Conservation (phyloP, 768 basidiomycete species). For the Favolaschia claudopus region DNA sequence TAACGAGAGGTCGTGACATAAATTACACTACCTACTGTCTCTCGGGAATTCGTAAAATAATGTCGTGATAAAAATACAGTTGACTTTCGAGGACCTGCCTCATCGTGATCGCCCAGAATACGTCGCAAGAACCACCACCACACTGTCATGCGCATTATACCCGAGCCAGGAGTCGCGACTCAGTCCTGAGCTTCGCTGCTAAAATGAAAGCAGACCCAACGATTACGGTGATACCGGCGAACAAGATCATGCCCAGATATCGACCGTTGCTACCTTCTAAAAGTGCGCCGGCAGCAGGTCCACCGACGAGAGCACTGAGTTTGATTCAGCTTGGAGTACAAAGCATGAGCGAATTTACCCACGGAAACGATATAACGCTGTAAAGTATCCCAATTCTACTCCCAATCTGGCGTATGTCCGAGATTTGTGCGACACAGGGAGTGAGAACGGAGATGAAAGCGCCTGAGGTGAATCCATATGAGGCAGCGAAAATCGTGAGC, state of each 20-base stretch:
- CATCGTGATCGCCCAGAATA: too few species aligned
- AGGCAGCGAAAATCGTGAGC: constrained; percentile 58
- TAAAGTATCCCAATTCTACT: constrained; percentile 71
- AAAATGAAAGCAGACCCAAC: constrained; percentile 66
- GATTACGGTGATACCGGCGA: constrained; percentile 66
- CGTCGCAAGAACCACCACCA: too few species aligned
- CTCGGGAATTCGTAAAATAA: constrained; percentile 18
- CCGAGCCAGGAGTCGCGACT: constrained; percentile 49
- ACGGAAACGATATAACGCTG: constrained; percentile 73
- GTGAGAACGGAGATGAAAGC: constrained; percentile 73
- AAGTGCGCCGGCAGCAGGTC: constrained; percentile 68
- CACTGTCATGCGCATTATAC: too few species aligned
- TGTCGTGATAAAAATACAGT: constrained; percentile 21
- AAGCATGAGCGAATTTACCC: constrained; percentile 42
- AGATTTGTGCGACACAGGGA: constrained; percentile 74
- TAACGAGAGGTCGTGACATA: too few species aligned
- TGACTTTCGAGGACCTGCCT: not conserved
- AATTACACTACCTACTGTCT: too few species aligned
- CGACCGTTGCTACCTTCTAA: constrained; percentile 53
- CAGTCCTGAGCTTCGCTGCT: constrained; percentile 54
- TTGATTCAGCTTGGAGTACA: not conserved
- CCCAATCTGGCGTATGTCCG: constrained; percentile 64
- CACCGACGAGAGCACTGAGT: constrained; percentile 71
- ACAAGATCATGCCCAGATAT: constrained; percentile 60
- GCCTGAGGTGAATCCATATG: constrained; percentile 73